A percentile compares a stretch with the other conserved stretches of the same genome.
phyloP scores from a whole-genome alignment of 345 rosid genomes.

The Pugionium dolabratum region DNA sequence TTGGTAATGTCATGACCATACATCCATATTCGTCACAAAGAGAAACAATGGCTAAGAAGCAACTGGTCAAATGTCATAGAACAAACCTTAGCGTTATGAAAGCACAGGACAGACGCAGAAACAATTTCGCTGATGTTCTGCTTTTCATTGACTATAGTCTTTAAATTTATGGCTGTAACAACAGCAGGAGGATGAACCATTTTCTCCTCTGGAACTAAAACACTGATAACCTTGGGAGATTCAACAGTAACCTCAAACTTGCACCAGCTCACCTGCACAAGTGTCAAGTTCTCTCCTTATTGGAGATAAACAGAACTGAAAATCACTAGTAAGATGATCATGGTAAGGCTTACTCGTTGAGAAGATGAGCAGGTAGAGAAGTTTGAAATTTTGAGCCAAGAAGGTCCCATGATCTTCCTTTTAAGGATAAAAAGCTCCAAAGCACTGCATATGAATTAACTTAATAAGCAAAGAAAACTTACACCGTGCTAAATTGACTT shows the following conservation, averaged over 20 bases:
- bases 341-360: constrained; percentile 59
- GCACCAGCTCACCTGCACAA: constrained; percentile 94
- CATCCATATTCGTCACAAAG: constrained; percentile 20
- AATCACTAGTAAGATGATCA: constrained; percentile 12
- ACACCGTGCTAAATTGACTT: neutral
- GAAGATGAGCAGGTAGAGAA: constrained; percentile 68
- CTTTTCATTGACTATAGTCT: constrained; percentile 79
- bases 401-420: constrained; percentile 88
- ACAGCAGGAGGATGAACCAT: constrained; percentile 79
- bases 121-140: constrained; percentile 83
- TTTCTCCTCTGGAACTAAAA: constrained; percentile 50
- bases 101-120: constrained; percentile 86
- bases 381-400: constrained; percentile 83
- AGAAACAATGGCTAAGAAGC: constrained; percentile 33
- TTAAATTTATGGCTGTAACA: constrained; percentile 87
- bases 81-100: constrained; percentile 95
- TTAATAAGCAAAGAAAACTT: constrained; percentile 11
- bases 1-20: constrained; percentile 14
- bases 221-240: constrained; percentile 63
- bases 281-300: constrained; percentile 34
- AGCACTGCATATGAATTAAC: constrained; percentile 61
- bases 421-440: constrained; percentile 92
- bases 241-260: constrained; percentile 78
- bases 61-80: constrained; percentile 25
- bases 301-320: constrained; percentile 28